phyloP scores from a whole-genome alignment of 495 filamentous ascomycete genomes.

The Penicillium crystallinum region DNA sequence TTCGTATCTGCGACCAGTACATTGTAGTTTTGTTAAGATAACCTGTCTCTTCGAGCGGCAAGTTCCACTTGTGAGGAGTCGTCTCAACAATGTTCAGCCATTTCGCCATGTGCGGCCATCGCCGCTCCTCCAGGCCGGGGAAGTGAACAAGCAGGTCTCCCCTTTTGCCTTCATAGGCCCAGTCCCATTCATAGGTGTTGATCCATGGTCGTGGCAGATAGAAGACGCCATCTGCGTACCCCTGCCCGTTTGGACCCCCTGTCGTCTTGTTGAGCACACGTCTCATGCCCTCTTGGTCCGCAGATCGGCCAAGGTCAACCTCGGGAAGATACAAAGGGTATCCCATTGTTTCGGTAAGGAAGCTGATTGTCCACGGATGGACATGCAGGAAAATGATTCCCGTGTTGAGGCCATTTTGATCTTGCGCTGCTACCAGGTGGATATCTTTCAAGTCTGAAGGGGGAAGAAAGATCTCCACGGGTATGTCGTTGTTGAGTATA shows the following conservation, averaged over 20 bases:
- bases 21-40: conserved; percentile 5
- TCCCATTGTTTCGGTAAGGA: conserved; percentile 33
- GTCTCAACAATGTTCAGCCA: conserved; percentile 25
- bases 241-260: conserved; percentile 13
- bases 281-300: conserved; percentile 32
- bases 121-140: conserved; percentile 15
- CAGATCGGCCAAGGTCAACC: conserved; percentile 22
- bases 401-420: conserved; percentile 29
- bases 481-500: conserved; percentile 38
- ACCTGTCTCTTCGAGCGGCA: not conserved
- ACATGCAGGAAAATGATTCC: conserved; percentile 36
- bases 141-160: conserved; percentile 38
- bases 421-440: conserved; percentile 34
- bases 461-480: conserved; percentile 41
- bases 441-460: conserved; percentile 34
- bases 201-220: conserved; percentile 40
- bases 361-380: conserved; percentile 33
- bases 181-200: conserved; percentile 28
- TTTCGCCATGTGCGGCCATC: conserved; percentile 17
- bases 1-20: conserved; percentile 3
- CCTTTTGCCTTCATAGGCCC: conserved; percentile 27
- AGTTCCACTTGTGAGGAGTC: conserved; percentile 10
- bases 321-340: conserved; percentile 26
- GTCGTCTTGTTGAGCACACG: conserved; percentile 22
- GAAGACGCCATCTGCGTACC: conserved; percentile 20